phyloP scores from a whole-genome alignment of 129 eudicot species.

The Mikania micrantha region DNA sequence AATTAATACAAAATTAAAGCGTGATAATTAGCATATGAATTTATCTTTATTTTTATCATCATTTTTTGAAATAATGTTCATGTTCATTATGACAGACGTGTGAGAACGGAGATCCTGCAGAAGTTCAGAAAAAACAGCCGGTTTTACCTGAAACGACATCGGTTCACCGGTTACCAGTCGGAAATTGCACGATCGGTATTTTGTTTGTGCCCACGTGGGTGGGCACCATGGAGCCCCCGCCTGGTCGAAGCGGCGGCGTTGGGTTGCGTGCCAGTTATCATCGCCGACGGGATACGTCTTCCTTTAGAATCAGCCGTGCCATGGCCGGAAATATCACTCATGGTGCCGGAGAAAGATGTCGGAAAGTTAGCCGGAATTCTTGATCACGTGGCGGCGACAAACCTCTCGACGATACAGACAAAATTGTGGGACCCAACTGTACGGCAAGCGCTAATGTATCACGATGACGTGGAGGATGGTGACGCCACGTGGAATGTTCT shows the following conservation, averaged over 20 bases:
- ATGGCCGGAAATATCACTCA: constrained; percentile 71
- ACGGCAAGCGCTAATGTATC: constrained; percentile 52
- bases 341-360: constrained; percentile 70
- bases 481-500: constrained; percentile 86
- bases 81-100: no score
- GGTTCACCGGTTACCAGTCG: constrained; percentile 74
- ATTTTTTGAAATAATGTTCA: no score
- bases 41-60: no score
- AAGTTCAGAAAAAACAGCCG: constrained; percentile 59
- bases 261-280: constrained; percentile 88
- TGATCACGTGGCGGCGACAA: constrained; percentile 66
- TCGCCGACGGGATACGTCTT: constrained; percentile 78
- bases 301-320: constrained; percentile 58
- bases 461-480: constrained; percentile 44
- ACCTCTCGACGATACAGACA: constrained; percentile 49
- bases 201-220: constrained; percentile 83
- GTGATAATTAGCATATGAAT: no score
- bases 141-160: constrained; percentile 61
- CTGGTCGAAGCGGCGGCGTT: constrained; percentile 77
- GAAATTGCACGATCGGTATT: constrained; percentile 73
- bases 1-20: no score
- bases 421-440: constrained; percentile 55
- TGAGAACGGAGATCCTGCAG: constrained; percentile 59
- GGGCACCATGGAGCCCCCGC: constrained; percentile 99
- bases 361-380: constrained; percentile 46